Evolutionary conservation across 2,329 filamentous ascomycete genomes (phyloP).

Genomic region (Phyllosticta capitalensis): DNA sequence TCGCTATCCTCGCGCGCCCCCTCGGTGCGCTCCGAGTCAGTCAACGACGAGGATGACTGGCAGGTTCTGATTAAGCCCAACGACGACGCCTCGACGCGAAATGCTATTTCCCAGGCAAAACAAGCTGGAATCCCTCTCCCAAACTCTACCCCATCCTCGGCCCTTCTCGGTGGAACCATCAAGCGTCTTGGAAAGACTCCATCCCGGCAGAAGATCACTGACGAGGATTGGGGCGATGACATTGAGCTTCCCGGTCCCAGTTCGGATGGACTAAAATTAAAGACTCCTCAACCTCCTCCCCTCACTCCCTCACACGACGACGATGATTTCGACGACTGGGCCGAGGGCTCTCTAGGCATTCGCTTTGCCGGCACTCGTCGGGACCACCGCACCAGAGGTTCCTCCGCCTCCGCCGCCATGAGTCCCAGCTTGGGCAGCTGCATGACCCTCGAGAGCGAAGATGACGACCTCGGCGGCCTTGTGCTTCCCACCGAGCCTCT

Average conservation of each 20-base stretch:
- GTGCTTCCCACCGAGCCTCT: slow-evolving; percentile 75
- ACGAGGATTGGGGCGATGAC: slow-evolving; percentile 44
- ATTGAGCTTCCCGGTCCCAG: slow-evolving; percentile 34
- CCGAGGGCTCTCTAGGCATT: slow-evolving; percentile 88
- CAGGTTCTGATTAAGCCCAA: slow-evolving; percentile 77
- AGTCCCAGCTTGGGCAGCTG: slow-evolving; percentile 91
- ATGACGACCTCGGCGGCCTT: slow-evolving; percentile 85
- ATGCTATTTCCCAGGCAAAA: slow-evolving; percentile 80
- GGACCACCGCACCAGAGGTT: slow-evolving; percentile 71
- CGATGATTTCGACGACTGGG: slow-evolving; percentile 68
- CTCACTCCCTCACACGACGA: slow-evolving; percentile 24
- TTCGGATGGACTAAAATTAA: slow-evolving; percentile 32
- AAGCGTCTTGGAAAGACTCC: slow-evolving; percentile 64
- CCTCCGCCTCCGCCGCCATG: slow-evolving; percentile 75
- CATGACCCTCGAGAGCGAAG: slow-evolving; percentile 84
- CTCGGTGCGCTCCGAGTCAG: slow-evolving; percentile 75
- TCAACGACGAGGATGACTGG: slow-evolving; percentile 71
- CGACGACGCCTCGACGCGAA: slow-evolving; percentile 72
- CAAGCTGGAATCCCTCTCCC: slow-evolving; percentile 88
- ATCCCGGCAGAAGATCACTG: slow-evolving; percentile 35
- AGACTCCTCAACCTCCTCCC: slow-evolving; percentile 32
- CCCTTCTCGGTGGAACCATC: slow-evolving; percentile 84
- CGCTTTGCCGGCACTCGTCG: slow-evolving; percentile 78
- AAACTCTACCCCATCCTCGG: slow-evolving; percentile 74
- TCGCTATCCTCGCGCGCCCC: slow-evolving; percentile 71